phyloP scores from a whole-genome alignment of 2,329 filamentous ascomycete genomes.

The Pseudogymnoascus sp. region DNA sequence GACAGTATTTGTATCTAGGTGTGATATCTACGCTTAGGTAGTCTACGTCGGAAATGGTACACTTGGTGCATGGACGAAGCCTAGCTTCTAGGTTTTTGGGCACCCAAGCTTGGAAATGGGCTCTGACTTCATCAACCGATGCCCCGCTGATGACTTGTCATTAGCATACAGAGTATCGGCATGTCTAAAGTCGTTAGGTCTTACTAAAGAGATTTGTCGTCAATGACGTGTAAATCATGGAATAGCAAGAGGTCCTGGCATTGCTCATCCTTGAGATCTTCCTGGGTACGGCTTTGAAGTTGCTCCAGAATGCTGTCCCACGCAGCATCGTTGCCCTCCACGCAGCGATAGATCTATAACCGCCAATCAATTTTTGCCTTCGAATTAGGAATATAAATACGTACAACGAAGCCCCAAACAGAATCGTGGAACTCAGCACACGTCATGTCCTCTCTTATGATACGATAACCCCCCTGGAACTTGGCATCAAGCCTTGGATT shows the following conservation, averaged over 20 bases:
- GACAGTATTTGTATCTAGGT: neutral
- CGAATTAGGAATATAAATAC: neutral
- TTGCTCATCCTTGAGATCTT: neutral
- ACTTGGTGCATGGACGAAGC: neutral
- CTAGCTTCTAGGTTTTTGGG: neutral
- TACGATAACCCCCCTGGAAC: neutral
- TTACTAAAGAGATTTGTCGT: neutral
- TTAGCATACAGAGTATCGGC: neutral
- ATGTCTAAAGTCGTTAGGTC: neutral
- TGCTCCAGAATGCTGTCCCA: neutral
- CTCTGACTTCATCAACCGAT: neutral
- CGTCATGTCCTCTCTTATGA: slow-evolving; percentile 1
- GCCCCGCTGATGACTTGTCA: neutral
- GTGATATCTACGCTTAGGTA: neutral
- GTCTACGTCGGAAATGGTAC: neutral
- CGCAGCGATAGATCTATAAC: neutral
- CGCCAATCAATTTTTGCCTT: neutral
- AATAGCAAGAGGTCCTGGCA: neutral
- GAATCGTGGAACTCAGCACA: neutral
- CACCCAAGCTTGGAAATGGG: neutral
- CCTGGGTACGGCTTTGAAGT: neutral
- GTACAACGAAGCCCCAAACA: neutral
- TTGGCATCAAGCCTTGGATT: neutral
- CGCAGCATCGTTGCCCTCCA: slow-evolving; percentile 1
- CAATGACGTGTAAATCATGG: neutral